These are phyloP conservation scores for Mikania micrantha DNA, from an alignment of 129 eudicot genomes.

Conservation along the genomic window DNA sequence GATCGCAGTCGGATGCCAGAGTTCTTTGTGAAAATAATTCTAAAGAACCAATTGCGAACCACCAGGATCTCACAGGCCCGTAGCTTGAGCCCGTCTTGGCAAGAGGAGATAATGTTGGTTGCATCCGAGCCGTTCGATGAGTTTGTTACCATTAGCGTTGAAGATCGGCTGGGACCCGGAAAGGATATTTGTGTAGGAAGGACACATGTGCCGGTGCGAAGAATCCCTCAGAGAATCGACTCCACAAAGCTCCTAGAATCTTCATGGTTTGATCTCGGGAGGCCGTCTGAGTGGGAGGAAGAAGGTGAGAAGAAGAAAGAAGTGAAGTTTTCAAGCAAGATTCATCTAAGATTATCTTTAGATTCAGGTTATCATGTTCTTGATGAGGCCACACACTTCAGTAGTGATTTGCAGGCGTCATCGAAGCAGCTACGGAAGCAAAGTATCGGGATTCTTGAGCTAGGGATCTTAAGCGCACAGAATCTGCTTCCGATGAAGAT, in stretches of 20 bases:
- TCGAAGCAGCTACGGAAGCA: conserved; percentile 49
- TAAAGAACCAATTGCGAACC: conserved; percentile 50
- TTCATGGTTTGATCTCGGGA: conserved; percentile 54
- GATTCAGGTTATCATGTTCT: conserved; percentile 89
- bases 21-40: conserved; percentile 43
- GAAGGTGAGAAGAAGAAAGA: conserved; percentile 64
- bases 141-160: conserved; percentile 50
- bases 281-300: conserved; percentile 46
- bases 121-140: conserved; percentile 87
- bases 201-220: conserved; percentile 45
- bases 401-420: conserved; percentile 87
- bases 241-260: conserved; percentile 39
- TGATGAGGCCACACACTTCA: conserved; percentile 77
- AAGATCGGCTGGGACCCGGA: conserved; percentile 61
- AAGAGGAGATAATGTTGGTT: conserved; percentile 82
- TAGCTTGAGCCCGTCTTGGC: conserved; percentile 61
- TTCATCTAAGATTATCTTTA: conserved; percentile 53
- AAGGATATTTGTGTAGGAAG: conserved; percentile 63
- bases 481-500: conserved; percentile 70
- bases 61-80: conserved; percentile 48
- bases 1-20: conserved; percentile 46
- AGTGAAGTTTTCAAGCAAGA: conserved; percentile 63
- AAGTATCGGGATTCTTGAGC: conserved; percentile 72
- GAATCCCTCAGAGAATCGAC: conserved; percentile 47
- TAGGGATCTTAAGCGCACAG: conserved; percentile 71